phyloP scores from a whole-genome alignment of 306 rosid species.

The Quercus alba region DNA sequence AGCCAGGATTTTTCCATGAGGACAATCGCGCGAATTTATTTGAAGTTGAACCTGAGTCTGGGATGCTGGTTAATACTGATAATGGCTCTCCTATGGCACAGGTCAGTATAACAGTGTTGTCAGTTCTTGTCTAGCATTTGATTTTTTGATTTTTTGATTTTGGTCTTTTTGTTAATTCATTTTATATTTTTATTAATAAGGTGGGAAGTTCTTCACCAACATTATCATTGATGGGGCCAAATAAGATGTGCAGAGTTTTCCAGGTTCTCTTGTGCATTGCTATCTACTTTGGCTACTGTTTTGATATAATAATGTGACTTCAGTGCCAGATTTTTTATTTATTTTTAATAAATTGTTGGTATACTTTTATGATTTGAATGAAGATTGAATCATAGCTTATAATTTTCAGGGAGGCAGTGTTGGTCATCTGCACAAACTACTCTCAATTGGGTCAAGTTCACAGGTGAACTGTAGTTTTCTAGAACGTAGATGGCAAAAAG shows the following conservation, averaged over 20 bases:
- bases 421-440: constrained; percentile 86
- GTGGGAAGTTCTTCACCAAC: constrained; percentile 63
- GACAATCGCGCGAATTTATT: constrained; percentile 85
- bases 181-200: constrained; percentile 31
- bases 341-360: neutral
- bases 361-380: neutral
- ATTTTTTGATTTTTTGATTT: neutral
- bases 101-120: constrained; percentile 39
- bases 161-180: neutral
- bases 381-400: neutral
- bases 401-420: constrained; percentile 88
- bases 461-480: constrained; percentile 50
- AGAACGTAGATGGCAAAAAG: neutral
- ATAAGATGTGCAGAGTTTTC: constrained; percentile 60
- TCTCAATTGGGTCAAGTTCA: constrained; percentile 85
- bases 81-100: constrained; percentile 92
- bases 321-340: neutral
- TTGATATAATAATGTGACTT: neutral
- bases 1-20: constrained; percentile 93
- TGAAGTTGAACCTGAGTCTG: constrained; percentile 87
- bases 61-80: constrained; percentile 93
- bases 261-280: constrained; percentile 53
- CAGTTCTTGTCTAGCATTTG: neutral
- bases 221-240: constrained; percentile 32
- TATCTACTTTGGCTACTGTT: neutral